A percentile compares a stretch with the other conserved stretches of the same genome.
Conservation (phyloP, 2,329 filamentous ascomycete species). For the Sarocladium brachiariae region DNA sequence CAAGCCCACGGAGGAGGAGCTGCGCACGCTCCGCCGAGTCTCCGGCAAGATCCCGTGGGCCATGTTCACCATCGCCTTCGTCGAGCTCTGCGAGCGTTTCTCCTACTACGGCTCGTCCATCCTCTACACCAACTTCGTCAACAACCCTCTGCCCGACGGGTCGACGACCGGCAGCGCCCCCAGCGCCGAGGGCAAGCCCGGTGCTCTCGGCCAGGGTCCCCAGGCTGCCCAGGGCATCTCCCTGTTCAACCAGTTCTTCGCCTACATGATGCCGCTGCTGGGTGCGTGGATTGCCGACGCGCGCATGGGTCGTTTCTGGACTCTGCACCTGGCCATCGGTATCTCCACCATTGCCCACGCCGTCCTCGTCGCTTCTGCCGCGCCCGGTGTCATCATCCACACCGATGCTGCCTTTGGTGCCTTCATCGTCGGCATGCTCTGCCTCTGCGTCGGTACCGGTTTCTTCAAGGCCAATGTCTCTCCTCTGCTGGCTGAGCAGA, state of each 20-base stretch:
- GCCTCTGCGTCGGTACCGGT: slow-evolving; percentile 58
- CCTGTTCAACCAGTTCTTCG: slow-evolving; percentile 55
- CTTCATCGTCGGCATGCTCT: slow-evolving; percentile 59
- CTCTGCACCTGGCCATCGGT: slow-evolving; percentile 60
- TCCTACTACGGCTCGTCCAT: slow-evolving; percentile 69
- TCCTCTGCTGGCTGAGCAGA: slow-evolving; percentile 65
- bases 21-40: slow-evolving; percentile 53
- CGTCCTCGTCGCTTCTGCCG: slow-evolving; percentile 57
- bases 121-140: slow-evolving; percentile 62
- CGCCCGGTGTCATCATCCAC: slow-evolving; percentile 55
- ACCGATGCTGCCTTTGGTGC: slow-evolving; percentile 52
- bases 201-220: slow-evolving; percentile 53
- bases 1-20: slow-evolving; percentile 55
- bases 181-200: slow-evolving; percentile 27
- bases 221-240: slow-evolving; percentile 42
- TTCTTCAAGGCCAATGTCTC: slow-evolving; percentile 79
- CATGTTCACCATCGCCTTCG: slow-evolving; percentile 63
- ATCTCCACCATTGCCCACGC: slow-evolving; percentile 60
- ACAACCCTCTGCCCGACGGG: slow-evolving; percentile 43
- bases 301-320: slow-evolving; percentile 65
- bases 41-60: slow-evolving; percentile 58
- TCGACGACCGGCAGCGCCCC: slow-evolving; percentile 45
- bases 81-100: slow-evolving; percentile 71
- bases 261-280: slow-evolving; percentile 51
- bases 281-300: slow-evolving; percentile 59